Base-by-base conservation (phyloP, 805 yeast species). In the Ogataea pini region DNA sequence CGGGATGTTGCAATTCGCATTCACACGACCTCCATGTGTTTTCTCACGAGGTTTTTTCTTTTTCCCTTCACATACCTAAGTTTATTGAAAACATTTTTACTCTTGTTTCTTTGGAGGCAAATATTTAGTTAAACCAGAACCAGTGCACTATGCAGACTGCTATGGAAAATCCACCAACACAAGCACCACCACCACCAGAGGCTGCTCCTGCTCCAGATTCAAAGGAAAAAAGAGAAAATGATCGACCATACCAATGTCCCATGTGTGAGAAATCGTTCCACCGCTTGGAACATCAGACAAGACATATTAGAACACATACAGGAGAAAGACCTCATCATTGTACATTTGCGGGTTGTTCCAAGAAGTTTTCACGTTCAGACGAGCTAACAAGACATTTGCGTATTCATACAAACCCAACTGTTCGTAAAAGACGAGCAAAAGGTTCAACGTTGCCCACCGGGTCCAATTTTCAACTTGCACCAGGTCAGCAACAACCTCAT, bases 271-370 rank as follows among this genome's bases (percentile, higher is more conserved):
- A 89, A 69, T 89, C 95, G 7, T 89, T 89, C 65, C 92, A 88
- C 65, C 76, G 96, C 51, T 71, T 89, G 39, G 97, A 89, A 66
- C 97, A 89, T 65, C 95, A 88, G 64, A 89, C 96, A 9, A 78
- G 97, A 57, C 97, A 89, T 65, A 85, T 90, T 57, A 75, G 96
- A 50, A 89, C 96, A 10, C 96, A 89, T 69, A 89, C 97, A 0
- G 97, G 97, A 41, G 96, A 89, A 64, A 87, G 89, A 65, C 96
- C 96, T 2, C 94, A 87, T 62, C 83, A 81, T 41, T 89, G 97
- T 67, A 77, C 82, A 13, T 89, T 78, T 58, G 90, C 94, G 1
- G 88, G 88, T n/a, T 89, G 97, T 69, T 67, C 81, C 45, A 89
- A 90, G 67, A 75, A 86, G 54, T 89, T 89, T 62, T 78, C 86